Evolutionary conservation across 1,284 basidiomycete genomes (phyloP), one percentile per base, ranked within the genome.

Genomic region (Porogramme epimiltina): DNA sequence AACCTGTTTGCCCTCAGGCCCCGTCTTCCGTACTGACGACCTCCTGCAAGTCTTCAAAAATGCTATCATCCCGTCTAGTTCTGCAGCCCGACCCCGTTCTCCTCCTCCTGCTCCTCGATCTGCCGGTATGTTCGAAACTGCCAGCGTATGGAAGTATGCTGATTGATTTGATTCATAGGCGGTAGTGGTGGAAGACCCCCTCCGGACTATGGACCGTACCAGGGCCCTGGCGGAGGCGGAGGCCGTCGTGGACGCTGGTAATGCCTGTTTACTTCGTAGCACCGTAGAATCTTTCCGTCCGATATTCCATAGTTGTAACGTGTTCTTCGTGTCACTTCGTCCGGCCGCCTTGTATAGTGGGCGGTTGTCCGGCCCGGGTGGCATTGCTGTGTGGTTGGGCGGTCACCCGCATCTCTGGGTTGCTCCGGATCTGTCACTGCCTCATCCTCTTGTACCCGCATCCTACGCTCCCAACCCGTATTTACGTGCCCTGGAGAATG

Each of bases 11-110:
- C 60, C 56, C 39, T 11, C 58, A 93, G 92, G 92, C 2, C 92
- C 93, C 16, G 79, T 93, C 33, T 94, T 95, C 74, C 80, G 89
- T 47, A 87, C 88, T 2, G 92, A 95, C 44, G 92, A 95, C 68
- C 75, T 95, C 28, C 85, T 95, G 80, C 85, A 86, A 55, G 66
- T 93, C 20, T 85, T 93, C 66, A 77, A 83, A 41, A 87, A 82
- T 64, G 87, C 88, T 43, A 82, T 87, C 19, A 89, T 93, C 48
- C 89, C 90, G n/a, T 55, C 62, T 4, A 85, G 82, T 50, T 76
- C 66, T n/a, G 51, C 72, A 31, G 64, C 66, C 28, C 70, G 73
- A 50, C 62, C 71, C 4, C 71, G 78, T 55, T 76, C 73, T 5
- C 80, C 83, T 23, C 74, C 78, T 22, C 72, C 80, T 5, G 76